Base-by-base conservation (phyloP, 768 basidiomycete genomes). In the Clitopilus hobsonii region DNA sequence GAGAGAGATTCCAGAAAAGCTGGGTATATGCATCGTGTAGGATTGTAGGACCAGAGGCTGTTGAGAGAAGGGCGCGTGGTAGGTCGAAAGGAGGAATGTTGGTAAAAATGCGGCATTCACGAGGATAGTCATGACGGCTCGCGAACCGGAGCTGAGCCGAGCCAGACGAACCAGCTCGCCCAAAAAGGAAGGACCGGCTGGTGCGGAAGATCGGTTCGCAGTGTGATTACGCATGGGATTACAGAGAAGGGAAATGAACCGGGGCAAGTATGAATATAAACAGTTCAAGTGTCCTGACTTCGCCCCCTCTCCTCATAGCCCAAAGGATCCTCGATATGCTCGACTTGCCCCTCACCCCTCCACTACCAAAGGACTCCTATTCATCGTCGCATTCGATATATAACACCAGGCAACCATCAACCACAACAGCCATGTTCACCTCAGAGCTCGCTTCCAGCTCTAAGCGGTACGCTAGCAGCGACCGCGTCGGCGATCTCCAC, bases 121-220 rank as follows among this genome's bases (percentile, higher is more conserved):
- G 41, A 45, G 41, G 41, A 23, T 10, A 45, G 41, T 20, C 22
- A 20, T 20, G 41, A 16, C 41, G 41, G 16, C 16, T 18, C n/a
- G 10, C 41, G 41, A 45, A 45, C 41, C 18, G 41, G 22, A 45
- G n/a, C 22, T 20, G 41, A 45, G 41, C 41, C 41, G 22, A 45
- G 41, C n/a, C n/a, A n/a, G n/a, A n/a, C n/a, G n/a, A n/a, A n/a
- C n/a, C n/a, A n/a, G n/a, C n/a, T n/a, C n/a, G n/a, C 41, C 41
- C 3, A 45, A 45, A 45, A 45, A 45, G 41, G 41, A 45, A 45
- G 41, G 41, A 45, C 41, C 41, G 41, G 41, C 41, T 45, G 41
- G 41, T 45, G 41, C 41, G 41, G 41, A 45, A 45, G 41, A 20
- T 45, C 22, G 41, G 41, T 45, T 45, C 41, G 41, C 3, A n/a